Evolutionary conservation across 1,139 yeast species (phyloP).

Genomic region (Taphrina wiesneri): DNA sequence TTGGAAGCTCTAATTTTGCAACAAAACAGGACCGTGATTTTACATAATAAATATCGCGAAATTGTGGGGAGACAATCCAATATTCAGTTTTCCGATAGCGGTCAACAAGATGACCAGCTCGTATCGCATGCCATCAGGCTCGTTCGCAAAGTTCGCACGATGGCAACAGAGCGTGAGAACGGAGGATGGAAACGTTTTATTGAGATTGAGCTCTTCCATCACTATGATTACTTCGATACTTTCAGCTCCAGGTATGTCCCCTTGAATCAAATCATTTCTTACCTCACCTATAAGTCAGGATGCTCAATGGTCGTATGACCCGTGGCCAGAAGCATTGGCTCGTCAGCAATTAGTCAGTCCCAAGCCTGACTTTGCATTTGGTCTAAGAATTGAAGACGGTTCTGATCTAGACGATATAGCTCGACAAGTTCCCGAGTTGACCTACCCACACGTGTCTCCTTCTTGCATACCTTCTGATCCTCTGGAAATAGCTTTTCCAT

Average conservation of each 20-base stretch:
- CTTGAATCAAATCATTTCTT: neutral
- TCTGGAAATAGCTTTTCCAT: conserved; percentile 10
- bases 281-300: conserved; percentile 10
- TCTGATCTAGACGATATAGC: conserved; percentile 11
- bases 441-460: conserved; percentile 8
- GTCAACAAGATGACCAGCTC: conserved; percentile 5
- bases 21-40: conserved; percentile 11
- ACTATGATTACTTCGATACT: neutral
- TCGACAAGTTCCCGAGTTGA: conserved; percentile 13
- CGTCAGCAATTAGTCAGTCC: conserved; percentile 13
- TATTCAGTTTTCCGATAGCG: neutral
- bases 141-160: conserved; percentile 13
- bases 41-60: conserved; percentile 1
- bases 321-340: conserved; percentile 10
- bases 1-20: conserved; percentile 6
- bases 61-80: conserved; percentile 4
- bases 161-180: conserved; percentile 10
- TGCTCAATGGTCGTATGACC: conserved; percentile 12
- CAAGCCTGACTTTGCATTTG: conserved; percentile 9
- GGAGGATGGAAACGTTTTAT: conserved; percentile 13
- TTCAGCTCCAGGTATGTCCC: conserved; percentile 11
- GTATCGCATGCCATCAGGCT: conserved; percentile 11
- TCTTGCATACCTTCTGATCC: conserved; percentile 12
- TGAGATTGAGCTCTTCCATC: conserved; percentile 14
- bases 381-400: conserved; percentile 1